phyloP scores from a whole-genome alignment of 805 yeast species.

The Ogataea paraovalis region DNA sequence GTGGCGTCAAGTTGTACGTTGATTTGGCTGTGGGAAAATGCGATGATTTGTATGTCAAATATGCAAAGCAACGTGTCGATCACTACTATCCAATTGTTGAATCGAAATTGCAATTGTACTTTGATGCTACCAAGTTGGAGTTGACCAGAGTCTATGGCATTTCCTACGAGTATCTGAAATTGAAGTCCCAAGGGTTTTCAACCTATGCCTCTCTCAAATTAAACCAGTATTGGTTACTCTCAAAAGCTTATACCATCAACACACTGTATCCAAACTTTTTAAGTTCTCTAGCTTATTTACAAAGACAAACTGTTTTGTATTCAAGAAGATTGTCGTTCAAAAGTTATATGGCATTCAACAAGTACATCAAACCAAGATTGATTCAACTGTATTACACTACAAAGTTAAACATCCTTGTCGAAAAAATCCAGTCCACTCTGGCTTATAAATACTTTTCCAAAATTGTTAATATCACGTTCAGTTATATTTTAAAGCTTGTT shows the following conservation, averaged over 20 bases:
- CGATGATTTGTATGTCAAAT: constrained; percentile 6
- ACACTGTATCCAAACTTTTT: constrained; percentile 16
- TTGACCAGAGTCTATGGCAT: neutral
- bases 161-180: constrained; percentile 2
- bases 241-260: constrained; percentile 4
- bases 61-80: constrained; percentile 19
- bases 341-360: constrained; percentile 15
- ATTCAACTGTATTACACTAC: constrained; percentile 3
- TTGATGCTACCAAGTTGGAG: neutral
- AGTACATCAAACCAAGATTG: constrained; percentile 22
- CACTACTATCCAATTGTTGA: constrained; percentile 9
- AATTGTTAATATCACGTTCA: constrained; percentile 2
- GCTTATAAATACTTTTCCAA: constrained; percentile 8
- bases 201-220: constrained; percentile 2
- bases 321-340: constrained; percentile 6
- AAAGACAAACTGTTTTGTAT: constrained; percentile 4
- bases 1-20: constrained; percentile 23
- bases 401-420: constrained; percentile 17
- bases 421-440: constrained; percentile 9
- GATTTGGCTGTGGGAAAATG: constrained; percentile 10
- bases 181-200: constrained; percentile 4
- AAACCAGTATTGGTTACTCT: constrained; percentile 1
- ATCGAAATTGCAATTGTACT: neutral
- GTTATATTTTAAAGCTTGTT: constrained; percentile 5
- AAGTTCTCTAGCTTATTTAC: neutral